Base-by-base conservation (phyloP, 805 yeast genomes). In the Kregervanrija delftensis region DNA sequence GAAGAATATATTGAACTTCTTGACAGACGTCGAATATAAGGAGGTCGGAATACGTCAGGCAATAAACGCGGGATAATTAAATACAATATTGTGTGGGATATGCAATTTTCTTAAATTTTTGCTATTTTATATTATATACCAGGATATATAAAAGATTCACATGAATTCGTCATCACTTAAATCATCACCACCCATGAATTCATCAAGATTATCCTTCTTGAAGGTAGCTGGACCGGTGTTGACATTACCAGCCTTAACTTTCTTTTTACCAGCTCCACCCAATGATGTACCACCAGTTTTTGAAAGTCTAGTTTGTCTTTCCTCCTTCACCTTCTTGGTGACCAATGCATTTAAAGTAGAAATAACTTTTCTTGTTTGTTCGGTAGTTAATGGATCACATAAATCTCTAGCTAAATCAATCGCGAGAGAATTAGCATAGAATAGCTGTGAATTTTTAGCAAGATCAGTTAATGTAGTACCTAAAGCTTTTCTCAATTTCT, bases 211-310 rank as follows among this genome's bases (percentile, higher is more conserved):
- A 57, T 82, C 88, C 65, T 83, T 83, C 73, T 82, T 85, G 67
- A 74, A 74, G 4, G 67, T 61, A 32, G 67, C 61, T 10, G 54
- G 54, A 40, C 77, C 78, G 42, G 85, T 71, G 62, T 82, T 83
- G 38, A 87, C 83, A 45, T 79, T 75, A 46, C 86, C 83, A 28
- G 50, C 49, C 66, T 85, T 84, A 47, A 88, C 96, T 79, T 90
- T 91, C 79, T 85, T 84, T 77, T 90, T 89, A 67, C 96, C 95
- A 34, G 95, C 93, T 62, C 96, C 96, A 57, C 95, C 95, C 17
- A 87, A 77, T 35, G 91, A 79, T 28, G 95, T 85, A 52, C 91
- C 93, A 50, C 93, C 91, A 44, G 86, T 74, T 62, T 81, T 83
- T 55, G 84, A 77, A 57, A 86, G 69, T 64, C 96, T 81, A 22